Evolutionary conservation across 495 filamentous ascomycete genomes (phyloP).

Genomic region (Copromyces sp.): DNA sequence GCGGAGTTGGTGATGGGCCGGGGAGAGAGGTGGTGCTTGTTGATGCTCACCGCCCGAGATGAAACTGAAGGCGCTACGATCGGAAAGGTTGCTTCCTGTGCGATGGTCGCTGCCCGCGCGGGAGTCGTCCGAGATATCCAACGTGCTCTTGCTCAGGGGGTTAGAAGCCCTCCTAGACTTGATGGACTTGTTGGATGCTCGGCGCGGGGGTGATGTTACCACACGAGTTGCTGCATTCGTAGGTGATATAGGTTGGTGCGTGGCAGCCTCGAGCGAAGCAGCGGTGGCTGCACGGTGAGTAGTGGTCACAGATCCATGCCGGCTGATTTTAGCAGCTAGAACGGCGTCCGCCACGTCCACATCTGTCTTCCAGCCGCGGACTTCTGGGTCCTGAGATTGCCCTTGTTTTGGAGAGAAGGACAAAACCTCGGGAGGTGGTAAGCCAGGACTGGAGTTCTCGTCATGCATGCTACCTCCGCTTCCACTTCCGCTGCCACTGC

Average conservation of each 20-base stretch:
- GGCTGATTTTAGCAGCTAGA: conserved; percentile 20
- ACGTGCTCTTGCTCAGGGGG: background rate
- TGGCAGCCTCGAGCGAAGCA: background rate
- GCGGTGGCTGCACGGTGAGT: background rate
- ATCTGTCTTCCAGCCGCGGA: conserved; percentile 51
- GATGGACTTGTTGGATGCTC: conserved; percentile 5
- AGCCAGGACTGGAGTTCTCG: background rate
- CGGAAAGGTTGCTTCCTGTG: conserved; percentile 32
- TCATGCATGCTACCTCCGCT: background rate
- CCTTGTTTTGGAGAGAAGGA: conserved; percentile 10
- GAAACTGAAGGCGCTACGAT: conserved; percentile 30
- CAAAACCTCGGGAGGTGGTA: conserved; percentile 12
- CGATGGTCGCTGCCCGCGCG: conserved; percentile 26
- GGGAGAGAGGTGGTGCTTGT: background rate
- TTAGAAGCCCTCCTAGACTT: background rate
- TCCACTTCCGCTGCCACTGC: conserved; percentile 7
- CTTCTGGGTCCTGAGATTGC: conserved; percentile 36
- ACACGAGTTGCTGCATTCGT: background rate
- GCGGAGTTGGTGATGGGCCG: conserved; percentile 5
- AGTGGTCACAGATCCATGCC: conserved; percentile 10
- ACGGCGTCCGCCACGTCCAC: conserved; percentile 46
- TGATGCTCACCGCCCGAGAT: conserved; percentile 5
- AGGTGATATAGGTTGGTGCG: background rate
- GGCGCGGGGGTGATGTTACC: conserved; percentile 8
- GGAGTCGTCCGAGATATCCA: conserved; percentile 13